These are phyloP conservation scores for Claviceps pazoutovae DNA, from an alignment of 2,329 filamentous ascomycete species.

Conservation along the genomic window DNA sequence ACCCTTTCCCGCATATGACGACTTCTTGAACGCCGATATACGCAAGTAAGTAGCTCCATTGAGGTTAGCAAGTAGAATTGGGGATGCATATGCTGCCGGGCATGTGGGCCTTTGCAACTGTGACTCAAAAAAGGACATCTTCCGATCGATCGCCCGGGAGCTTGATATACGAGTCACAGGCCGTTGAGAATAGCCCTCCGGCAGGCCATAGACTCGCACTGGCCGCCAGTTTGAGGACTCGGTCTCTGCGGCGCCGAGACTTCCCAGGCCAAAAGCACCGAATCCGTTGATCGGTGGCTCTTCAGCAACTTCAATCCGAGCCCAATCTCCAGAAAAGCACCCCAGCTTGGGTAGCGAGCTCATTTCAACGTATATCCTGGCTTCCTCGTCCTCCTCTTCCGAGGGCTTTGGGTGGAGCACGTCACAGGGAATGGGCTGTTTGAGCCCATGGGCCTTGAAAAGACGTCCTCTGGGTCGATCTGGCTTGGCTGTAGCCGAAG, in stretches of 20 bases:
- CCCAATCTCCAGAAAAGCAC: slow-evolving; percentile 97
- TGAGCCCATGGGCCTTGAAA: slow-evolving; percentile 70
- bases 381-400: slow-evolving; percentile 69
- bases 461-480: slow-evolving; percentile 61
- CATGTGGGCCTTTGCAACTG: slow-evolving; percentile 48
- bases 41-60: slow-evolving; percentile 66
- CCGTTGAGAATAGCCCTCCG: slow-evolving; percentile 55
- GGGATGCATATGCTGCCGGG: slow-evolving; percentile 62
- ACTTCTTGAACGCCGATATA: slow-evolving; percentile 53
- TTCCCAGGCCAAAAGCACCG: slow-evolving; percentile 53
- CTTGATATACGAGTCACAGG: slow-evolving; percentile 47
- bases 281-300: slow-evolving; percentile 57
- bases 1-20: slow-evolving; percentile 33
- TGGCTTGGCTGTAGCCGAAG: slow-evolving; percentile 64
- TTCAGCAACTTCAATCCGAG: slow-evolving; percentile 63
- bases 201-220: slow-evolving; percentile 77
- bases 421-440: slow-evolving; percentile 58
- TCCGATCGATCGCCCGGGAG: slow-evolving; percentile 36
- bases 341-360: slow-evolving; percentile 75
- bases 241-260: slow-evolving; percentile 38
- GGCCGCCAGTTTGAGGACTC: slow-evolving; percentile 61
- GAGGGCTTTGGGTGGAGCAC: slow-evolving; percentile 72
- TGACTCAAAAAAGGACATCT: slow-evolving; percentile 51
- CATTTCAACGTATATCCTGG: slow-evolving; percentile 82
- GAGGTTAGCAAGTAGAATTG: slow-evolving; percentile 75